phyloP scores from a whole-genome alignment of 225 moss, liverwort and hornwort species.

The Sphagnum tenellum region DNA sequence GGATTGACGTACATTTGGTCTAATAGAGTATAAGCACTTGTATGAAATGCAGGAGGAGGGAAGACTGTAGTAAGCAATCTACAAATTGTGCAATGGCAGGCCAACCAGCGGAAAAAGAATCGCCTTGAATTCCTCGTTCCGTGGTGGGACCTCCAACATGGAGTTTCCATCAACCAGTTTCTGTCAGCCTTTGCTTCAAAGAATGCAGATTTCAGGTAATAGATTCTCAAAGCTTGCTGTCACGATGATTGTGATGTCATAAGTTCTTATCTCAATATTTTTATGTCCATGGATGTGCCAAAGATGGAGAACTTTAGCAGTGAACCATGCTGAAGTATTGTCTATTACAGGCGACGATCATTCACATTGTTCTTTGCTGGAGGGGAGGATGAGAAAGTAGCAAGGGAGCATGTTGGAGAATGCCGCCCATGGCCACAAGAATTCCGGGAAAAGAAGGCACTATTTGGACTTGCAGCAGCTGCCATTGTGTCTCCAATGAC shows the following conservation, averaged over 20 bases:
- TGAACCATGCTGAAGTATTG: not conserved
- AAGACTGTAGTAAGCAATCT: slow-evolving; percentile 28
- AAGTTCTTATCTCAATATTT: not conserved
- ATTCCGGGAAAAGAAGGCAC: slow-evolving; percentile 30
- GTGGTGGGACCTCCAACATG: slow-evolving; percentile 42
- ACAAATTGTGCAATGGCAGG: slow-evolving; percentile 36
- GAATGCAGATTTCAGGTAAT: slow-evolving; percentile 31
- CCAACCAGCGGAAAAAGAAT: slow-evolving; percentile 29
- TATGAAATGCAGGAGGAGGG: slow-evolving; percentile 23
- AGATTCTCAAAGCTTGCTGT: not conserved
- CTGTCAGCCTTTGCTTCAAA: slow-evolving; percentile 37
- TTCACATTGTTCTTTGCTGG: slow-evolving; percentile 29
- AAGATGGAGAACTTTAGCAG: not conserved
- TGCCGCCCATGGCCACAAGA: slow-evolving; percentile 31
- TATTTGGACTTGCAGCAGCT: slow-evolving; percentile 27
- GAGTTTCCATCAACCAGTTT: slow-evolving; percentile 37
- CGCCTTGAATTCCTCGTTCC: slow-evolving; percentile 37
- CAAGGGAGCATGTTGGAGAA: slow-evolving; percentile 22
- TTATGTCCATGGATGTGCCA: not conserved
- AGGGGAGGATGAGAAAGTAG: slow-evolving; percentile 31
- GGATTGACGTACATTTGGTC: no score
- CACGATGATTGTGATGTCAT: not conserved
- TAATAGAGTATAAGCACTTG: no score
- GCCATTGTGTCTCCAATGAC: slow-evolving; percentile 21
- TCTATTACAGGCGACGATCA: slow-evolving; percentile 27